Percentiles rank a stretch among this genome's conserved stretches.
Evolutionary conservation across 2,329 filamentous ascomycete genomes (phyloP).

Genomic region (Orbilia oligospora): DNA sequence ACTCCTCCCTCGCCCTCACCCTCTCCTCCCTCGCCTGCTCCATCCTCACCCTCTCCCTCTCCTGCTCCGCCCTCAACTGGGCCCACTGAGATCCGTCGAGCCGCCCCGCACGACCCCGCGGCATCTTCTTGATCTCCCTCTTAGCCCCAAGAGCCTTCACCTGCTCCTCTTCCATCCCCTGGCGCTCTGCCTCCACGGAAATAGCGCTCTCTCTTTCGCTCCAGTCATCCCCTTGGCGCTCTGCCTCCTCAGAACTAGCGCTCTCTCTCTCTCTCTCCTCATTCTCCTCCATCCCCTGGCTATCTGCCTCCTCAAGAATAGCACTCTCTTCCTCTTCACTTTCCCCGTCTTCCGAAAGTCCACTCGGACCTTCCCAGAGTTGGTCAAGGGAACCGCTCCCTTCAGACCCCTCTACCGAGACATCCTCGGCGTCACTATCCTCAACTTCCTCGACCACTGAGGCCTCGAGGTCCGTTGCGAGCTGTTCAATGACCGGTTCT

Average conservation of each 20-base stretch:
- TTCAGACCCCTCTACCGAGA: background rate
- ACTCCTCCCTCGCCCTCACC: too few species aligned
- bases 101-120: background rate
- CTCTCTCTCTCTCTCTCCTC: constrained; percentile 1
- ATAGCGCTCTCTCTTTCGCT: constrained; percentile 12
- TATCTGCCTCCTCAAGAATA: constrained; percentile 16
- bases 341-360: constrained; percentile 9
- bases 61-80: background rate
- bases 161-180: constrained; percentile 2
- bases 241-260: constrained; percentile 7
- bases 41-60: background rate
- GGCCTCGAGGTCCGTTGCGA: background rate
- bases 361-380: constrained; percentile 8
- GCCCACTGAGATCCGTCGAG: background rate
- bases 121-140: constrained; percentile 3
- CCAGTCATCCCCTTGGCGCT: background rate
- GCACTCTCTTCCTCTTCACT: constrained; percentile 13
- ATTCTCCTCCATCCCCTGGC: constrained; percentile 6
- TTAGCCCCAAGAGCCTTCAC: background rate
- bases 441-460: constrained; percentile 30
- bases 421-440: background rate
- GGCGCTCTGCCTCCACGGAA: constrained; percentile 28
- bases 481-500: background rate
- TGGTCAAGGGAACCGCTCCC: background rate
- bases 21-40: too few species aligned